These are phyloP conservation scores for Epithemia pelagica DNA, from an alignment of 108 stramenopile species.

Conservation along the genomic window DNA sequence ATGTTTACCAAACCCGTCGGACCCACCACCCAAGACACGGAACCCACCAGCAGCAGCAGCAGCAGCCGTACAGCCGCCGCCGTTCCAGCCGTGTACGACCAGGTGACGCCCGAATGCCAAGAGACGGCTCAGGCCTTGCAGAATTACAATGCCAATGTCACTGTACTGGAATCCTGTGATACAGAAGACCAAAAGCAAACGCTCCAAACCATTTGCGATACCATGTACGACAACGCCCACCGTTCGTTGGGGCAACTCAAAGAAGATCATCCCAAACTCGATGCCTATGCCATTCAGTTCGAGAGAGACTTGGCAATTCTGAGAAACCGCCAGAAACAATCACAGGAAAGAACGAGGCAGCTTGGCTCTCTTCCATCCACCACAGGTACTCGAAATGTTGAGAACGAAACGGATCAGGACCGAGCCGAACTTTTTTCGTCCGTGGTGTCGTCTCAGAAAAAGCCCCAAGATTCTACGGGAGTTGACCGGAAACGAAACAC, in stretches of 20 bases:
- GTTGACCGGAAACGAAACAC: neutral
- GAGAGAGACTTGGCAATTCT: slow-evolving; percentile 18
- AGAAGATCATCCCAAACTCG: neutral
- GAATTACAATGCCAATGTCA: slow-evolving; percentile 47
- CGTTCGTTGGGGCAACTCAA: slow-evolving; percentile 18
- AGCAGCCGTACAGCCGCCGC: neutral
- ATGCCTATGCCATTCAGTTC: slow-evolving; percentile 17
- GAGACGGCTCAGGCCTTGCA: slow-evolving; percentile 41
- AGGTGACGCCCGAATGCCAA: slow-evolving; percentile 20
- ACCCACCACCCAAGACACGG: slow-evolving; percentile 15
- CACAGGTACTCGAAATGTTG: neutral
- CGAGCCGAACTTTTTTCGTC: slow-evolving; percentile 6
- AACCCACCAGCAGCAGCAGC: neutral
- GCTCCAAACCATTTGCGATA: slow-evolving; percentile 37
- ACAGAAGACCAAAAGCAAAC: slow-evolving; percentile 41
- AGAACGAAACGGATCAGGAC: neutral
- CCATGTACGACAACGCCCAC: slow-evolving; percentile 33
- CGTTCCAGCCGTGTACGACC: slow-evolving; percentile 26
- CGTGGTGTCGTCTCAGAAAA: neutral
- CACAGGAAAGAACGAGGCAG: neutral
- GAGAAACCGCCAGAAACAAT: slow-evolving; percentile 21
- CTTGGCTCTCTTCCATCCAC: neutral
- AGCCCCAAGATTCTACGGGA: neutral
- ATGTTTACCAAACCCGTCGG: slow-evolving; percentile 36
- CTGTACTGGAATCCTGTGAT: slow-evolving; percentile 46